Evolutionary conservation across 2,329 filamentous ascomycete genomes (phyloP).

Genomic region (Exophiala xenobiotica): DNA sequence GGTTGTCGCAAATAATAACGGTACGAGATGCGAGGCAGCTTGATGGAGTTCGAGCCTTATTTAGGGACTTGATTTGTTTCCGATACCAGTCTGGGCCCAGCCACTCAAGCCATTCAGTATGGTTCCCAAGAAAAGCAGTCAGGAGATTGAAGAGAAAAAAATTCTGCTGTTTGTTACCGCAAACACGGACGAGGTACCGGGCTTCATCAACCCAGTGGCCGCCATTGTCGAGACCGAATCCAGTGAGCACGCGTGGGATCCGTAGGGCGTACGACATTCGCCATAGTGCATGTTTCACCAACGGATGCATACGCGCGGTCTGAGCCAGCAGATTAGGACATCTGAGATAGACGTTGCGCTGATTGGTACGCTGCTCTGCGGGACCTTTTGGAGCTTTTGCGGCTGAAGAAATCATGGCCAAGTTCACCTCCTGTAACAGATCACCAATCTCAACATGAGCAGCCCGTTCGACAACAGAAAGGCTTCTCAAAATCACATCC

Average conservation of each 20-base stretch:
- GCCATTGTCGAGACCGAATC: conserved; percentile 52
- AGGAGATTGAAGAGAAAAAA: conserved; percentile 60
- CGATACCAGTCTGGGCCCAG: conserved; percentile 57
- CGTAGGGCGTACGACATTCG: conserved; percentile 56
- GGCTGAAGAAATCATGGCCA: conserved; percentile 31
- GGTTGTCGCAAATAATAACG: conserved; percentile 57
- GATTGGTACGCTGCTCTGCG: conserved; percentile 50
- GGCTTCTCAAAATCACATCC: conserved; percentile 58
- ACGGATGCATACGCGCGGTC: conserved; percentile 42
- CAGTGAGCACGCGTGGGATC: conserved; percentile 57
- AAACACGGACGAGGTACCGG: conserved; percentile 55
- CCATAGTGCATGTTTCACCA: conserved; percentile 48
- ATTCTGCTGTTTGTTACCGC: conserved; percentile 57
- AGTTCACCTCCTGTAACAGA: conserved; percentile 50
- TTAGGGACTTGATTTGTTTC: conserved; percentile 51
- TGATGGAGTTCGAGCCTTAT: conserved; percentile 47
- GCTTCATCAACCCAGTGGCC: conserved; percentile 62
- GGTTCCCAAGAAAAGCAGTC: conserved; percentile 59
- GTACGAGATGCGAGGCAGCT: conserved; percentile 54
- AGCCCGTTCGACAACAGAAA: conserved; percentile 54
- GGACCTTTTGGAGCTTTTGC: conserved; percentile 47
- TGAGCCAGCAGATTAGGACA: conserved; percentile 50
- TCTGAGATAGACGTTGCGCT: conserved; percentile 48
- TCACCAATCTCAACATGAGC: conserved; percentile 53
- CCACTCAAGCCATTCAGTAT: conserved; percentile 59